These are phyloP conservation scores for Rubia yunnanensis DNA, from an alignment of 257 asterid genomes.

Conservation along the genomic window DNA sequence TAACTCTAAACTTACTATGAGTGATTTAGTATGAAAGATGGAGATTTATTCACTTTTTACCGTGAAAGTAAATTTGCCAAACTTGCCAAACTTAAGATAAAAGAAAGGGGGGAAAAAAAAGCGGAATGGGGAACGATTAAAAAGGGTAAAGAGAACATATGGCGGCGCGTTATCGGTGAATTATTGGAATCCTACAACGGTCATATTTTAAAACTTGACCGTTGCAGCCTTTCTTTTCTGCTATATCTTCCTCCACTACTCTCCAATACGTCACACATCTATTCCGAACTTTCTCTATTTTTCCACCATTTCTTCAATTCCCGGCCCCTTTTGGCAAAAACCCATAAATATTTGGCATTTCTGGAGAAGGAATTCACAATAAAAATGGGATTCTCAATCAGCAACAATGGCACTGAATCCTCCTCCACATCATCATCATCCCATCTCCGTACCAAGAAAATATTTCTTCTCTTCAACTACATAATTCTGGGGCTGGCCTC, in stretches of 20 bases:
- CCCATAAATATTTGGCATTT: background rate
- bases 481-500: conserved; percentile 36
- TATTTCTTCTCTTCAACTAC: conserved; percentile 31
- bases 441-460: conserved; percentile 21
- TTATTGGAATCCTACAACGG: background rate
- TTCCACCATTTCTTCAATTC: background rate
- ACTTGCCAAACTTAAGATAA: no score
- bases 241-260: background rate
- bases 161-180: background rate
- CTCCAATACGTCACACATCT: background rate
- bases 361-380: no score
- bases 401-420: conserved; percentile 4
- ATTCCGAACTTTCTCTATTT: background rate
- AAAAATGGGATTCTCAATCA: conserved; percentile 17
- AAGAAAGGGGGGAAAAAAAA: background rate
- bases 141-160: background rate
- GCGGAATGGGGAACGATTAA: background rate
- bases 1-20: no score
- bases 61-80: no score
- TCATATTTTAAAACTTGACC: background rate
- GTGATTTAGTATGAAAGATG: no score
- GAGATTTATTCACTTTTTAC: no score
- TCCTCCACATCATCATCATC: conserved; percentile 1
- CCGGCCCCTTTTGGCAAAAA: background rate
- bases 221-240: background rate